Conservation (phyloP, 148 eudicot genomes). For the Spergularia marina region DNA sequence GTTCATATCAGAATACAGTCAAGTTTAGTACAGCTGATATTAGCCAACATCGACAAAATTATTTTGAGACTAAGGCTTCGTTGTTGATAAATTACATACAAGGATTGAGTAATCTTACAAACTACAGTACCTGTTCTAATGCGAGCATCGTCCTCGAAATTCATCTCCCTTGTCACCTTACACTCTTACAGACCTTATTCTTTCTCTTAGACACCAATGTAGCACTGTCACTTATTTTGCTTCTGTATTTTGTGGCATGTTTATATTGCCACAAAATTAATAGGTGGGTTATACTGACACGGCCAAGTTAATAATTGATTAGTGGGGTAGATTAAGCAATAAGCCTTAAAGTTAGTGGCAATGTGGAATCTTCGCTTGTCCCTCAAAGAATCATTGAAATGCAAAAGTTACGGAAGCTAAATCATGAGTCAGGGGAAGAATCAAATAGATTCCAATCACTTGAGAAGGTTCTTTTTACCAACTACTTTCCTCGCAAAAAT, state of each 20-base stretch:
- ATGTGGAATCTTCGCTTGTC: not conserved
- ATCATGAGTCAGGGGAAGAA: not conserved
- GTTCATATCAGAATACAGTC: too few species aligned
- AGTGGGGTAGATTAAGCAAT: conserved; percentile 11
- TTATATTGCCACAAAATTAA: not conserved
- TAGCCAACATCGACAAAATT: too few species aligned
- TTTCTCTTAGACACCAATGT: not conserved
- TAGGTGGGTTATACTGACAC: conserved; percentile 3
- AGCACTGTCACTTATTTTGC: not conserved
- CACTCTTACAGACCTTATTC: not conserved
- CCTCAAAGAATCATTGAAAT: not conserved
- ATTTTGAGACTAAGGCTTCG: not conserved
- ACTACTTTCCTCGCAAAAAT: not conserved
- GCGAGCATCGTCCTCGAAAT: conserved; percentile 22
- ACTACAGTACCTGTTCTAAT: conserved; percentile 26
- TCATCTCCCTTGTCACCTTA: conserved; percentile 5
- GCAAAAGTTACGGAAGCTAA: not conserved
- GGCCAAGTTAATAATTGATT: conserved; percentile 13
- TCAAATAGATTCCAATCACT: conserved; percentile 11
- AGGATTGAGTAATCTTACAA: too few species aligned
- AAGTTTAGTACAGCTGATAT: too few species aligned
- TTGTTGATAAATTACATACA: not conserved
- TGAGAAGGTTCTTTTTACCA: conserved; percentile 10
- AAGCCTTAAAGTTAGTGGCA: not conserved
- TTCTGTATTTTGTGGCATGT: not conserved